Evolutionary conservation across 352 stramenopile genomes (phyloP), one percentile per base, ranked within the genome.

Genomic region (Globisporangium abappressorium): DNA sequence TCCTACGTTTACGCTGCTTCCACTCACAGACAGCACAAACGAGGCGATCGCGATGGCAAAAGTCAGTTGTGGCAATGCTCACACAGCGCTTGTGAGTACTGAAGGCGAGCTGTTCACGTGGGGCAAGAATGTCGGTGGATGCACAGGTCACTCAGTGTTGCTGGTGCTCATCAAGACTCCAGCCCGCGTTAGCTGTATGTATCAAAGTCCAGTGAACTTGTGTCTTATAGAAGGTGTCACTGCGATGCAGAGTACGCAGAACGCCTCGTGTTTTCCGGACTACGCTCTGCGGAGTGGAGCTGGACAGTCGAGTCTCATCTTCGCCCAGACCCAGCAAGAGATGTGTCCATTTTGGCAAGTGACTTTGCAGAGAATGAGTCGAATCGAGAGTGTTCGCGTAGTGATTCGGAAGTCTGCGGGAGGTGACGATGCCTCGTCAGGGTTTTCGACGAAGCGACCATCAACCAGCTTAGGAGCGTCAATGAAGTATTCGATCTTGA

Each of bases 301-400:
- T 34, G 49, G 47, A 58, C 38, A 26, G 62, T 53, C 6, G 22
- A 73, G 58, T n/a, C 57, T 47, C 58, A 24, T 66, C 5, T 87
- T 80, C 36, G 62, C 80, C 0, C 82, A 94, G 63, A 91, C 86
- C 0, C 84, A 92, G 71, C 83, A 90, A 47, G 86, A 94, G 59
- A 58, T 81, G 28, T 92, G 81, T 78, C 86, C 86, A 5, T 94
- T 94, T 59, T 94, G 86, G 86, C 78, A 94, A 43, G 74, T 85
- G 3, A 58, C 65, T 15, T 51, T 90, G 28, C 7, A 57, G 22
- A 54, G 69, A 30, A 69, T 80, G 43, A 79, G 76, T 59, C 78
- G 77, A 5, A 81, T 91, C 38, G 73, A 85, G 49, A 72, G 63
- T 30, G 73, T 90, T 3, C 65, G 74, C 0, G 66, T 90, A 5